Evolutionary conservation across 805 yeast genomes (phyloP).

Genomic region (Priceomyces fermenticarens): DNA sequence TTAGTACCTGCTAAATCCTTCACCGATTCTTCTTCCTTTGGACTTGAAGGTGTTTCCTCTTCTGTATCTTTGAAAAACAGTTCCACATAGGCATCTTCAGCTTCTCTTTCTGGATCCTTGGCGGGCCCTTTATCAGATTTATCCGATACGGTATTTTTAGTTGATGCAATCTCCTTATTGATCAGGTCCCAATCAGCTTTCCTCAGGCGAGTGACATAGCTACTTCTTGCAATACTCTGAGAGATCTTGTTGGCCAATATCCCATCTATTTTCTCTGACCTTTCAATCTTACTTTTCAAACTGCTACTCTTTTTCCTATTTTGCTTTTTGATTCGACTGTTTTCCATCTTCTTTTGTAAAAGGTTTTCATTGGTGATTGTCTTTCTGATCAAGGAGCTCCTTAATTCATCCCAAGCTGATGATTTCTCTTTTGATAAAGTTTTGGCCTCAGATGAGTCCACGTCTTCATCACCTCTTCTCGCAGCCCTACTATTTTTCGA

Average conservation of each 20-base stretch:
- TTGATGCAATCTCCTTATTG: constrained; percentile 45
- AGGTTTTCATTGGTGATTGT: constrained; percentile 64
- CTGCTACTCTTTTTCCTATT: constrained; percentile 30
- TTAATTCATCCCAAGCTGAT: constrained; percentile 55
- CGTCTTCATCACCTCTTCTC: constrained; percentile 55
- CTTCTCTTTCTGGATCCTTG: constrained; percentile 27
- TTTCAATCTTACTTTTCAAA: constrained; percentile 39
- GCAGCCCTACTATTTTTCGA: constrained; percentile 78
- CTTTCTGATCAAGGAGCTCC: constrained; percentile 64
- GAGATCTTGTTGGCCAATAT: constrained; percentile 59
- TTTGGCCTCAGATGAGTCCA: constrained; percentile 42
- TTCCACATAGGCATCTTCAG: constrained; percentile 35
- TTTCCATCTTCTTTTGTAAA: constrained; percentile 53
- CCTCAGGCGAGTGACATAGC: constrained; percentile 57
- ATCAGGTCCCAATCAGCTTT: constrained; percentile 73
- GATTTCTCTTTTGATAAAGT: constrained; percentile 54
- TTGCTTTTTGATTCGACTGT: constrained; percentile 25
- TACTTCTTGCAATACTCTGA: constrained; percentile 63
- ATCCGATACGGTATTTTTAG: constrained; percentile 1
- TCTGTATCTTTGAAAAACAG: constrained; percentile 23
- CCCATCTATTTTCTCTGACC: constrained; percentile 52
- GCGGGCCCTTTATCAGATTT: constrained; percentile 12
- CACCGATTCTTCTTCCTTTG: constrained; percentile 1
- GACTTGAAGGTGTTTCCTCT: constrained; percentile 3
- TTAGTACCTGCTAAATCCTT: constrained; percentile 10